Base-by-base conservation (phyloP, 2,329 filamentous ascomycete species). In the Apiospora marii region DNA sequence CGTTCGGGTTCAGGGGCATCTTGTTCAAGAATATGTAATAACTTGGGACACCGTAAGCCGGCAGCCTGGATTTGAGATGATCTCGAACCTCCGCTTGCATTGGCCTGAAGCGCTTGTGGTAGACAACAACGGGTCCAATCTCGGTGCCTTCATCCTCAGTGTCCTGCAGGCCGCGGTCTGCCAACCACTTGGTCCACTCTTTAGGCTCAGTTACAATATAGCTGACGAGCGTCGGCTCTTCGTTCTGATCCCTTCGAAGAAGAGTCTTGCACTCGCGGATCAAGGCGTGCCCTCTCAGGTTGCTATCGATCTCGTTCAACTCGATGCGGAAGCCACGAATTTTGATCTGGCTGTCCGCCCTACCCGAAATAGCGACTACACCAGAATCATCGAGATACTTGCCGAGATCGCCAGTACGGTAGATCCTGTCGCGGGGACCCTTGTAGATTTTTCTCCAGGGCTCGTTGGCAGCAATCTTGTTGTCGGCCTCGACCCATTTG, bases 291-390 rank as follows among this genome's bases (percentile, higher is more conserved):
- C 91, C 88, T 71, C 91, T 93, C 67, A 98, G 85, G 81, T 97
- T 92, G 58, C 88, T 93, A 82, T 98, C 95, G 76, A 98, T 98
- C 76, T 98, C 96, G 75, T 92, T 93, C 67, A 98, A 91, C 84
- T 99, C 96, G 76, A 99, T 97, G 74, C 96, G 89, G 87, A 98
- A 98, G 1, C 96, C 96, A 73, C 96, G 92, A 76, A 98, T 96
- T 86, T 98, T 99, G 85, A 98, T 94, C 81, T 98, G 96, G 76
- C 92, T 89, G 79, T 98, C 96, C 34, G 91, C 91, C 73, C 96
- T 89, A 30, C 96, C 96, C 70, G 34, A 76, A 72, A 16, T 73
- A 70, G 72, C 53, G 16, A 34, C 30, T 10, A 61, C 53, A 2
- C 74, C 78, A 14, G 73, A 74, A 27, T 72, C 69, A 61, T 61